Base-by-base conservation (phyloP, 805 yeast species). In the Ogataea glucozyma region DNA sequence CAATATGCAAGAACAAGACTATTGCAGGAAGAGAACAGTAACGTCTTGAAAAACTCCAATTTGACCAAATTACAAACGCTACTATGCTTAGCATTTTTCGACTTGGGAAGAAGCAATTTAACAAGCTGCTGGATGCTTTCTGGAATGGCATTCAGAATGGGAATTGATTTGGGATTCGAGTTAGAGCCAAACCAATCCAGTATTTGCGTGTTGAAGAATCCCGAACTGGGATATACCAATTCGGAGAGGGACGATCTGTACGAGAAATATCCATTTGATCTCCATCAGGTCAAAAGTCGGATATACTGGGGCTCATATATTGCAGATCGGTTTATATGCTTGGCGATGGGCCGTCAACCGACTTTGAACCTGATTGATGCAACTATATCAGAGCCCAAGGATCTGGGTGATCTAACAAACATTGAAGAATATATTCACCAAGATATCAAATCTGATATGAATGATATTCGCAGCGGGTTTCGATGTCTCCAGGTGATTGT, bases 301-400 rank as follows among this genome's bases (percentile, higher is more conserved):
- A 76, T 80, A 10, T 80, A 76, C 56, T 80, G 85, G 85, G 85
- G 85, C 2, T 72, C 80, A 38, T 78, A 73, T 55, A 66, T 79
- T 44, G 83, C 83, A 2, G 85, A 80, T 56, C 83, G 79, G 54
- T 77, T 78, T 51, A 78, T 79, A 29, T 75, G 81, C 53, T 62
- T 80, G 36, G 65, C 79, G 33, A 60, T 80, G 43, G 85, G 85
- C 1, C 61, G 84, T 38, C 80, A 83, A 0, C 74, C 82, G 0
- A 65, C 78, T 1, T 59, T 80, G 39, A 77, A 78, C 53, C 65
- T 75, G 35, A 70, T 75, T 40, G 82, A 79, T 49, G 76, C 83
- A 0, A 71, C 82, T 0, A 76, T 79, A 11, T 78, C 81, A 0
- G 82, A 76, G 46, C 71, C 81, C 7, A 75, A 71, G 45, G 81